These are phyloP conservation scores for Poteriospumella lacustris DNA, from an alignment of 108 stramenopile genomes.

Conservation along the genomic window DNA sequence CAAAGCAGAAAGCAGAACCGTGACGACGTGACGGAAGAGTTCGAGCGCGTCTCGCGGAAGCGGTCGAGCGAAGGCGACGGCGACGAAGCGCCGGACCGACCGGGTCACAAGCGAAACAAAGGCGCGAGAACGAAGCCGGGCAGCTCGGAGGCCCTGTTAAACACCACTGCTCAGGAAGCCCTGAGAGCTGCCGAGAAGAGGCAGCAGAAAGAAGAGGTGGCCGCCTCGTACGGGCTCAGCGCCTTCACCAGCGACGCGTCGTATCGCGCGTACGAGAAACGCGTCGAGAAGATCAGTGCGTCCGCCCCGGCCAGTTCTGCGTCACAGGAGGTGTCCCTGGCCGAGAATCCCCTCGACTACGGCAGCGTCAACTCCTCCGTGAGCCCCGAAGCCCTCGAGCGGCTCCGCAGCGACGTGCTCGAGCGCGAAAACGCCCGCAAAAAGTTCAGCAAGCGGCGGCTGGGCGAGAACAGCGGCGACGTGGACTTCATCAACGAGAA, in stretches of 20 bases:
- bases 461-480: constrained; percentile 39
- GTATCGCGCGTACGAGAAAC: constrained; percentile 51
- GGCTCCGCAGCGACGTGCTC: constrained; percentile 40
- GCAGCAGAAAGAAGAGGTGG: constrained; percentile 42
- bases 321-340: constrained; percentile 31
- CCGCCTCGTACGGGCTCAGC: constrained; percentile 52
- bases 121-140: constrained; percentile 10
- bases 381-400: constrained; percentile 25
- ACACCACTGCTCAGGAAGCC: constrained; percentile 9
- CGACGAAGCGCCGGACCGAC: constrained; percentile 38
- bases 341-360: constrained; percentile 44
- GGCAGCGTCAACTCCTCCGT: constrained; percentile 24
- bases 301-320: too few relatives aligned
- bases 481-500: constrained; percentile 56
- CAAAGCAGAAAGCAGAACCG: constrained; percentile 31
- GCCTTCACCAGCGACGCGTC: constrained; percentile 51
- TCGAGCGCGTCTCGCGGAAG: not conserved
- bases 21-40: constrained; percentile 15
- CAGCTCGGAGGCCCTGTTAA: not conserved
- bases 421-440: constrained; percentile 40
- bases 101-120: not conserved
- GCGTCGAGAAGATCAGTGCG: constrained; percentile 41
- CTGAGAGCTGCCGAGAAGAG: not conserved
- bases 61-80: constrained; percentile 41
- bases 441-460: constrained; percentile 47